Percentiles rank a stretch among this genome's conserved stretches.
These are phyloP conservation scores for Lipomyces spencermartinsiae DNA, from an alignment of 805 yeast species.

Conservation along the genomic window DNA sequence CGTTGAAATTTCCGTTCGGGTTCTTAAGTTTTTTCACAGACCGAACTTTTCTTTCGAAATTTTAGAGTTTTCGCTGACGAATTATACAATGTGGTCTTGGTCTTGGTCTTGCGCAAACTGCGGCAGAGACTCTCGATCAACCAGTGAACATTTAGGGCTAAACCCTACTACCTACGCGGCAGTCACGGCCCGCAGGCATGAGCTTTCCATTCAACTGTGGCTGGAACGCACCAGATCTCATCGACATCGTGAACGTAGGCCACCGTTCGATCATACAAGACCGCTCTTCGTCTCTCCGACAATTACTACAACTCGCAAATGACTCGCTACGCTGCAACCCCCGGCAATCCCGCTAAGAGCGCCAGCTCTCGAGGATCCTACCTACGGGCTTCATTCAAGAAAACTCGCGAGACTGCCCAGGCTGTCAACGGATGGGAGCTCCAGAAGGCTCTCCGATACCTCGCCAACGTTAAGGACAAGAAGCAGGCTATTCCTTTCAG, in stretches of 20 bases:
- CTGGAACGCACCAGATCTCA: neutral
- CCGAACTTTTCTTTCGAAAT: neutral
- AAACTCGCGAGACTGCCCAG: slow-evolving; percentile 99
- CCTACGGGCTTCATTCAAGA: slow-evolving; percentile 99
- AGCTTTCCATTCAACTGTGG: too few species aligned
- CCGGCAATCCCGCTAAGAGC: slow-evolving; percentile 99
- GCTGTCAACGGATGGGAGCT: slow-evolving; percentile 98
- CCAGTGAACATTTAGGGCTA: neutral
- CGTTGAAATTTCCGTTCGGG: neutral
- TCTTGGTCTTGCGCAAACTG: neutral
- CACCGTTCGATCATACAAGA: neutral
- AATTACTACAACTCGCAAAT: slow-evolving; percentile 53
- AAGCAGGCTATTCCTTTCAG: slow-evolving; percentile 99
- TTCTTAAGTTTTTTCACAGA: neutral
- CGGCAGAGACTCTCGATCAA: neutral
- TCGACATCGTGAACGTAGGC: neutral
- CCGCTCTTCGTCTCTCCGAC: neutral
- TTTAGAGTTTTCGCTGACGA: neutral
- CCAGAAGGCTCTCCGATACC: slow-evolving; percentile 93
- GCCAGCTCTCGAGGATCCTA: slow-evolving; percentile 99
- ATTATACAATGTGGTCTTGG: neutral
- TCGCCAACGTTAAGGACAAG: slow-evolving; percentile 95
- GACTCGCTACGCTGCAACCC: slow-evolving; percentile 99
- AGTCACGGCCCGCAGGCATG: neutral
- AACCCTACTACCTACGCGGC: neutral